Evolutionary conservation across 768 basidiomycete genomes (phyloP).

Genomic region (Dentipellis sp.): DNA sequence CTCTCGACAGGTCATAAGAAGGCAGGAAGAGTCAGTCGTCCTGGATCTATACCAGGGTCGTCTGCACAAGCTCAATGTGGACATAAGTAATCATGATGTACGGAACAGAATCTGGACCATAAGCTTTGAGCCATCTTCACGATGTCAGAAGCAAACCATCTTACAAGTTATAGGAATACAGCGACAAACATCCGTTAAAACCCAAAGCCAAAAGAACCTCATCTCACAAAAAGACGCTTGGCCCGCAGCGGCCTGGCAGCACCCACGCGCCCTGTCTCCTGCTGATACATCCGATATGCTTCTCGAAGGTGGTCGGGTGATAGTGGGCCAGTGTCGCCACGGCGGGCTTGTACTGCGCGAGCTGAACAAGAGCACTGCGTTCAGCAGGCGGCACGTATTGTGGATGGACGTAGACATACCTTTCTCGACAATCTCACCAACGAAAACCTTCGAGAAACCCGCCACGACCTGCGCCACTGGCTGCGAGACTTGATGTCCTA

Average conservation of each 20-base stretch:
- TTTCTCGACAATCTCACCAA: slow-evolving; percentile 87
- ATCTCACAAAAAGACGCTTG: slow-evolving; percentile 53
- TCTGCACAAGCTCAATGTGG: too few species aligned
- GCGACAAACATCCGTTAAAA: not conserved
- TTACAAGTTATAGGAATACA: not conserved
- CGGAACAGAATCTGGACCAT: not conserved
- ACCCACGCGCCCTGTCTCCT: slow-evolving; percentile 74
- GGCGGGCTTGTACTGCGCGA: slow-evolving; percentile 61
- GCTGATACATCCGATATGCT: slow-evolving; percentile 77
- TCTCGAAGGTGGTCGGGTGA: slow-evolving; percentile 87
- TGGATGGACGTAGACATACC: slow-evolving; percentile 33
- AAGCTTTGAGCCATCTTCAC: not conserved
- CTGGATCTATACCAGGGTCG: too few species aligned
- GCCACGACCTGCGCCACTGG: slow-evolving; percentile 86
- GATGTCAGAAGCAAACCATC: not conserved
- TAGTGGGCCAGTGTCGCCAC: slow-evolving; percentile 69
- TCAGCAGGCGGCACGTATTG: not conserved
- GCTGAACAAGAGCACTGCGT: slow-evolving; percentile 32
- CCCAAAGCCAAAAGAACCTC: not conserved
- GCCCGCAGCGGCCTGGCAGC: slow-evolving; percentile 61
- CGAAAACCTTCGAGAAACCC: slow-evolving; percentile 86
- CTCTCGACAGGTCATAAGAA: too few species aligned
- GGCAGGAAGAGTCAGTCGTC: too few species aligned
- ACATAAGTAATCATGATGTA: not conserved
- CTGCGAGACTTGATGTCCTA: slow-evolving; percentile 75